Evolutionary conservation across 192 early-diverging fungal species (phyloP), one percentile per base, ranked within the genome.

Genomic region (Umbelopsis ramanniana): DNA sequence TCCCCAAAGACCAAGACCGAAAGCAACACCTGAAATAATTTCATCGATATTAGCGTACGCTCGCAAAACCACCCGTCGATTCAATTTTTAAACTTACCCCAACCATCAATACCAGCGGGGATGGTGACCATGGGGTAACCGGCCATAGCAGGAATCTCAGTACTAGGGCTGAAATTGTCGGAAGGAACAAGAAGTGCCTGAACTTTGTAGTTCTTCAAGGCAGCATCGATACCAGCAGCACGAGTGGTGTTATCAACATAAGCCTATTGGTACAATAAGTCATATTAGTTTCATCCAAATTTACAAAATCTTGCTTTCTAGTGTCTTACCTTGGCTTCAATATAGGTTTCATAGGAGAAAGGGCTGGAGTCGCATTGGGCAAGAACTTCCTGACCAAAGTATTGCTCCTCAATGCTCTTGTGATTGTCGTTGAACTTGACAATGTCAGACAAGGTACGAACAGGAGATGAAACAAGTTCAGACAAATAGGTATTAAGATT

Each of bases 131-230:
- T 63, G 7, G 57, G 57, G 57, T 63, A 63, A 37, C 57, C 57
- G n/a, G 57, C 69, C 50, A 71, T 71, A 15, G 69, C 69, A 35
- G 69, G 50, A 26, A 55, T 52, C 54, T 55, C 69, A 43, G 69
- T 54, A 17, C 50, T 55, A 23, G 69, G 69, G 19, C 69, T 55
- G 40, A 68, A 68, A 43, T 68, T 68, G 21, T 68, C 67, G 19
- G 57, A 63, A 63, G 57, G 57, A 29, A 63, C 57, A 37, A 63
- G 57, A 19, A 63, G 57, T 11, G 57, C 57, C 14, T 63, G 57
- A 37, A 63, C 29, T 0, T 63, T 63, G 29, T 63, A 63, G 29
- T 63, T 63, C 29, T 63, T 37, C 57, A 63, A 63, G 33, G 57
- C 57, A 63, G 57, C 57, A 43, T 71, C 69, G 33, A 71, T 71